Evolutionary conservation across 1,284 basidiomycete species (phyloP), one percentile per base, ranked within the genome.

Genomic region (Cutaneotrichosporon dermatis): DNA sequence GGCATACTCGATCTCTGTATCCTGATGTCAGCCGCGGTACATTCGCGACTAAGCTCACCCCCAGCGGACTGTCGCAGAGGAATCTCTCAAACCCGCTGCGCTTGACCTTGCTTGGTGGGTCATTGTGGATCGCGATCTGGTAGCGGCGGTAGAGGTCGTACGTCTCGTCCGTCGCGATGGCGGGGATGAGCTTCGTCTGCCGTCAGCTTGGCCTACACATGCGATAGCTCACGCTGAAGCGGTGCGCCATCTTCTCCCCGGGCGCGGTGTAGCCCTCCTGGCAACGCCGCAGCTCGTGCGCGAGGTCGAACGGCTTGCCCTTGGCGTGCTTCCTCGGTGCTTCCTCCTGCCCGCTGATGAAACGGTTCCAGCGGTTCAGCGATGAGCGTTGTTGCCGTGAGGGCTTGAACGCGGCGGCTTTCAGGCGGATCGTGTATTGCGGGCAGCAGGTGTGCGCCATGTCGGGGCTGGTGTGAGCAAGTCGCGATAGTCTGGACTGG

Each of bases 341-440:
- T 16, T 50, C 44, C n/a, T 49, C 46, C 25, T 25, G 25, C 44
- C 63, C 64, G 15, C 49, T 37, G 16, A 71, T 54, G 55, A 60
- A 75, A n/a, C 70, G 66, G 74, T 90, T 92, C 85, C 89, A 95
- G 25, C 89, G 88, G 57, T 69, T 75, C 9, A 79, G 57, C 8
- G 91, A 77, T 70, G 93, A 88, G 51, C 90, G 81, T 66, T 94
- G 90, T 66, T 87, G 88, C 72, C 86, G 88, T 11, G 86, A 86
- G 0, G 88, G 83, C 64, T 84, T 84, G 79, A 93, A 94, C 15
- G 72, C 73, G 0, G 80, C 65, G 0, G 84, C 84, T 70, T 91
- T 88, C 15, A 95, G 81, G 84, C 85, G 88, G 75, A 96, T 96
- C 0, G 92, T 91, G 72, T 94, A 95, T 65, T 92, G 90, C 0